Evolutionary conservation across 2,329 filamentous ascomycete species (phyloP).

Genomic region (Epichloe baconii): DNA sequence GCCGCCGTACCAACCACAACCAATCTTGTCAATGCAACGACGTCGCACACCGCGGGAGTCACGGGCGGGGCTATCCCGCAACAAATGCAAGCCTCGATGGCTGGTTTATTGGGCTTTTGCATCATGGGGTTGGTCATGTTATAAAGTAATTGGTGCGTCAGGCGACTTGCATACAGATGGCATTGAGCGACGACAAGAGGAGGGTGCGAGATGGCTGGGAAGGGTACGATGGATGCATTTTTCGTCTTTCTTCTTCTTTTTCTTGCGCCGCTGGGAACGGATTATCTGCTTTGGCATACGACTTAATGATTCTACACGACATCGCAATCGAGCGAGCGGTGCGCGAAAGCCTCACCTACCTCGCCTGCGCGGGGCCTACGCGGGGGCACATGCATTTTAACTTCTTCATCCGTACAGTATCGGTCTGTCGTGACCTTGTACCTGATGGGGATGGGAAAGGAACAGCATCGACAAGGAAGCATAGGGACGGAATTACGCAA

Average conservation of each 20-base stretch:
- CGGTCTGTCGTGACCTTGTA: neutral
- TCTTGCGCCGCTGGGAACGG: neutral
- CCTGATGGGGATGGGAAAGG: neutral
- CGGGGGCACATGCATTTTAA: neutral
- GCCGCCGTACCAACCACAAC: constrained; percentile 7
- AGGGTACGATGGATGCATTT: neutral
- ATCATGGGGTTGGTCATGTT: constrained; percentile 23
- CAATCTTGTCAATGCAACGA: constrained; percentile 15
- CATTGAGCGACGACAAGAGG: neutral
- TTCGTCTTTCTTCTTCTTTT: neutral
- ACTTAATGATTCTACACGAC: constrained; percentile 5
- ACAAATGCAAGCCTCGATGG: constrained; percentile 21
- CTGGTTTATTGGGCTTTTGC: constrained; percentile 23
- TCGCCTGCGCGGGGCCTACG: neutral
- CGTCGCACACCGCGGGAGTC: constrained; percentile 14
- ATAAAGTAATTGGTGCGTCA: constrained; percentile 7
- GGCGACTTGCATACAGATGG: constrained; percentile 1
- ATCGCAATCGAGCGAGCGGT: constrained; percentile 2
- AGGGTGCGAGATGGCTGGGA: neutral
- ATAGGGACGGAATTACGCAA: neutral
- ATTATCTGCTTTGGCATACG: constrained; percentile 2
- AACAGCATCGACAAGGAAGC: neutral
- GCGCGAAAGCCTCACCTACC: neutral
- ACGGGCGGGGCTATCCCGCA: constrained; percentile 20
- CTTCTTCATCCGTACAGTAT: neutral